Evolutionary conservation across 2,329 filamentous ascomycete species (phyloP).

Genomic region (Penicillium digitatum): DNA sequence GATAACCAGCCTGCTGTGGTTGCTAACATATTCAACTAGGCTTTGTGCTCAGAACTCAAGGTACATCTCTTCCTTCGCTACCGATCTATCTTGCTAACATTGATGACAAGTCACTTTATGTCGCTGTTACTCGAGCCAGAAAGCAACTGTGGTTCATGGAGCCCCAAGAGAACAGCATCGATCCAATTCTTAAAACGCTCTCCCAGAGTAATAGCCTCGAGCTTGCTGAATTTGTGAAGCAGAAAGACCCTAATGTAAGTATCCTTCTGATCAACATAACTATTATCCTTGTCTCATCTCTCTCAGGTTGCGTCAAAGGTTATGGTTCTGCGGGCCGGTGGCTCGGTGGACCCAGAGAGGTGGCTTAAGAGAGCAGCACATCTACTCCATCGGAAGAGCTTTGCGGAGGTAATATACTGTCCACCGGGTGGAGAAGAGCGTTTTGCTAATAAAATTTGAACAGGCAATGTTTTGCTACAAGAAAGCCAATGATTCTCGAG

Average conservation of each 20-base stretch:
- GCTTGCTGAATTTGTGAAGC: conserved; percentile 18
- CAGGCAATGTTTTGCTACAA: conserved; percentile 17
- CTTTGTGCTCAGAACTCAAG: conserved; percentile 16
- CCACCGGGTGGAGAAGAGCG: no score
- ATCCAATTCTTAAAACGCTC: conserved; percentile 16
- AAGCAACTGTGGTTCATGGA: conserved; percentile 26
- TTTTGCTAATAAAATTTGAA: neutral
- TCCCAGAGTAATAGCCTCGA: neutral
- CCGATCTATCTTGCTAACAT: neutral
- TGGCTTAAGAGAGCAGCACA: conserved; percentile 22
- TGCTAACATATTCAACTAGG: conserved; percentile 6
- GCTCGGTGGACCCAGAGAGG: conserved; percentile 16
- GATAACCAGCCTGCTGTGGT: neutral
- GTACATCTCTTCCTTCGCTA: neutral
- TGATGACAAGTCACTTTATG: conserved; percentile 27
- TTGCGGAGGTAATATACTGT: conserved; percentile 15
- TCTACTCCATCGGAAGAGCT: conserved; percentile 22
- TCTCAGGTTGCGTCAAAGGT: conserved; percentile 14
- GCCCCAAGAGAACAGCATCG: conserved; percentile 8
- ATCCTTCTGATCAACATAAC: neutral
- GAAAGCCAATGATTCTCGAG: conserved; percentile 12
- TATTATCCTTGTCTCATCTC: neutral
- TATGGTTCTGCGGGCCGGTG: conserved; percentile 18
- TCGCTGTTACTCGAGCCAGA: conserved; percentile 29
- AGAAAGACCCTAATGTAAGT: conserved; percentile 10